Evolutionary conservation across 2,329 filamentous ascomycete genomes (phyloP).

Genomic region (Colletotrichum tanaceti): DNA sequence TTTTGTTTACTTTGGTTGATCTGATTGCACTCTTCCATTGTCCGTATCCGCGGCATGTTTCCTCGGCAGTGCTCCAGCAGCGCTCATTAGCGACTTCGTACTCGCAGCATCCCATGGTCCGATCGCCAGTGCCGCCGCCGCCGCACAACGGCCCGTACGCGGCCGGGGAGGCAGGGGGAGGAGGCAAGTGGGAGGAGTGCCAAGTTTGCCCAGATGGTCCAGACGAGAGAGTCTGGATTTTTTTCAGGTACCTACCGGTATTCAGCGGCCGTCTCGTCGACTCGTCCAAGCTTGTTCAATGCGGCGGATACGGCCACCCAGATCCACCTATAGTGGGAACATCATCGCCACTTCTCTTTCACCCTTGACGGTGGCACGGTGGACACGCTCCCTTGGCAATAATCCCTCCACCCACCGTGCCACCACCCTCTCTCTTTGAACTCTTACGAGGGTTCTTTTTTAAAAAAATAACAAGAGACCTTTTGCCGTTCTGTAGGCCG

Average conservation of each 20-base stretch:
- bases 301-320: conserved; percentile 16
- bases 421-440: neutral
- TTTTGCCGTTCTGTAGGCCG: neutral
- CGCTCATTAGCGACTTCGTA: conserved; percentile 35
- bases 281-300: conserved; percentile 1
- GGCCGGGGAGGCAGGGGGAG: neutral
- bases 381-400: no score
- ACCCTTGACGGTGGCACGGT: neutral
- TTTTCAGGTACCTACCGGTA: conserved; percentile 6
- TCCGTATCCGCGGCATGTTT: conserved; percentile 20
- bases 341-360: conserved; percentile 20
- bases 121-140: conserved; percentile 33
- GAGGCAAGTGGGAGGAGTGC: neutral
- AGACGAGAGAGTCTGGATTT: conserved; percentile 22
- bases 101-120: conserved; percentile 26
- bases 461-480: no score
- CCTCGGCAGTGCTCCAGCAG: conserved; percentile 25
- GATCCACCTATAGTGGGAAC: conserved; percentile 34
- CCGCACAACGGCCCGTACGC: conserved; percentile 33
- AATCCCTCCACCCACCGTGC: no score
- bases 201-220: conserved; percentile 1
- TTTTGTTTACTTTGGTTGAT: conserved; percentile 26
- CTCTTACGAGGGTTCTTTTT: conserved; percentile 7
- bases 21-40: conserved; percentile 16
- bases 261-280: conserved; percentile 20